Evolutionary conservation across 345 rosid genomes (phyloP).

Genomic region (Odontarrhena argentea): DNA sequence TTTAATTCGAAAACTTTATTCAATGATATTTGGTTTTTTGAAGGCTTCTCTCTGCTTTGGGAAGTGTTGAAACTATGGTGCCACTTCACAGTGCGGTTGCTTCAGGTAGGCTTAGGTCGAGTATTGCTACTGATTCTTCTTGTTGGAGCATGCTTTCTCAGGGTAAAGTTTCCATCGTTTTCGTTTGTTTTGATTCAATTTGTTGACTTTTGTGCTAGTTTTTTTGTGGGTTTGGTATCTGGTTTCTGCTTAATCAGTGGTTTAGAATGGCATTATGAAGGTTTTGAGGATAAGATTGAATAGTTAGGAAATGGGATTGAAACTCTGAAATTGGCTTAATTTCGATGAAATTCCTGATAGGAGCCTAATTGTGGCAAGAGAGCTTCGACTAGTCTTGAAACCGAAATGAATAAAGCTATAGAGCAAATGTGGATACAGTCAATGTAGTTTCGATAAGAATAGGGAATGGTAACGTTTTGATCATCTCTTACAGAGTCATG

Average conservation of each 20-base stretch:
- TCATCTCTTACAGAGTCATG: no score
- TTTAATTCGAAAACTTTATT: neutral
- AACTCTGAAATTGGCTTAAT: neutral
- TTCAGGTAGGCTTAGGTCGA: slow-evolving; percentile 75
- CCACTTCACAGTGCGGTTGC: slow-evolving; percentile 86
- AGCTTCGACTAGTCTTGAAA: no score
- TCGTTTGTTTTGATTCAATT: neutral
- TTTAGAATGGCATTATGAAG: neutral
- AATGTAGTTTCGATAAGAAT: no score
- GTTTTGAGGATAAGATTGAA: no score
- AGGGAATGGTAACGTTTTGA: no score
- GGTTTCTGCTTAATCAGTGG: neutral
- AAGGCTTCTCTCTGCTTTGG: slow-evolving; percentile 68
- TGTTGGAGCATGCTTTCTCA: slow-evolving; percentile 94
- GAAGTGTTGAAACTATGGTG: slow-evolving; percentile 69
- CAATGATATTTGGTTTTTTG: neutral
- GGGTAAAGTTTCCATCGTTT: slow-evolving; percentile 44
- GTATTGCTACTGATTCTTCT: slow-evolving; percentile 78
- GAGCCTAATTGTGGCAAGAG: neutral
- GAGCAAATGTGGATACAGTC: no score
- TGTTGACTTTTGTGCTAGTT: neutral
- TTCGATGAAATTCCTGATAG: neutral
- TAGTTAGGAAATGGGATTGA: neutral
- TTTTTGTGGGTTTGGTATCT: neutral
- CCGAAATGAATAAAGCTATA: no score